phyloP scores from a whole-genome alignment of 1,284 basidiomycete genomes.

The Puccinia coronata region DNA sequence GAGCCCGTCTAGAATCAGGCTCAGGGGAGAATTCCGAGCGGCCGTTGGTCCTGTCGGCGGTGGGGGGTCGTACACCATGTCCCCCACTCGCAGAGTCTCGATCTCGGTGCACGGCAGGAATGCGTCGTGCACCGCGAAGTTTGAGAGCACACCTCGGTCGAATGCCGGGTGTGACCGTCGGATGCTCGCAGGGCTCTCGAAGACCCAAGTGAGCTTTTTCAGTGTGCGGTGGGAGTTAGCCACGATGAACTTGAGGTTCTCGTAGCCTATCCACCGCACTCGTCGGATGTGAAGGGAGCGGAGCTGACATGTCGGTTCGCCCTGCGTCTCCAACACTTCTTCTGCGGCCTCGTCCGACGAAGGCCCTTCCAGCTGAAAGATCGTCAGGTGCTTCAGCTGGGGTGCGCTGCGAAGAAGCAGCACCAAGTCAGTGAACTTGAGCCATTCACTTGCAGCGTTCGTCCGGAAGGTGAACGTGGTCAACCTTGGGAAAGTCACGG shows the following conservation, averaged over 20 bases:
- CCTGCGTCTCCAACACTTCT: neutral
- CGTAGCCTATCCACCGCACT: neutral
- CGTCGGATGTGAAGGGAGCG: neutral
- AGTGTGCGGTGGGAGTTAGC: neutral
- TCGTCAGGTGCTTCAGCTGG: neutral
- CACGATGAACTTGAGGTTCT: neutral
- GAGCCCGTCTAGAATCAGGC: neutral
- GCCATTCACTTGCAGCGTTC: neutral
- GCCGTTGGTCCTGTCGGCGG: too few species aligned
- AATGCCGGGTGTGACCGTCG: neutral
- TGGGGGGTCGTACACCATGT: neutral
- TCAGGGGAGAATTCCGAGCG: neutral
- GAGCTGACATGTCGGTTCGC: neutral
- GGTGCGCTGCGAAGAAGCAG: neutral
- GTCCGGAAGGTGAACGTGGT: constrained; percentile 8
- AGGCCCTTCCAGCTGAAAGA: constrained; percentile 9
- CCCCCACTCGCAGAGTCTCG: constrained; percentile 8
- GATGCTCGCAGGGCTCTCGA: neutral
- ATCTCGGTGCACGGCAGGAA: neutral
- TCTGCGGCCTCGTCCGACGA: neutral
- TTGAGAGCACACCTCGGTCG: neutral
- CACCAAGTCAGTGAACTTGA: neutral
- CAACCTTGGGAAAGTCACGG: neutral
- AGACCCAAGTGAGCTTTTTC: neutral
- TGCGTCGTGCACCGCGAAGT: neutral